phyloP scores from a whole-genome alignment of 2,329 filamentous ascomycete genomes.

The Herpotrichia juniperi region DNA sequence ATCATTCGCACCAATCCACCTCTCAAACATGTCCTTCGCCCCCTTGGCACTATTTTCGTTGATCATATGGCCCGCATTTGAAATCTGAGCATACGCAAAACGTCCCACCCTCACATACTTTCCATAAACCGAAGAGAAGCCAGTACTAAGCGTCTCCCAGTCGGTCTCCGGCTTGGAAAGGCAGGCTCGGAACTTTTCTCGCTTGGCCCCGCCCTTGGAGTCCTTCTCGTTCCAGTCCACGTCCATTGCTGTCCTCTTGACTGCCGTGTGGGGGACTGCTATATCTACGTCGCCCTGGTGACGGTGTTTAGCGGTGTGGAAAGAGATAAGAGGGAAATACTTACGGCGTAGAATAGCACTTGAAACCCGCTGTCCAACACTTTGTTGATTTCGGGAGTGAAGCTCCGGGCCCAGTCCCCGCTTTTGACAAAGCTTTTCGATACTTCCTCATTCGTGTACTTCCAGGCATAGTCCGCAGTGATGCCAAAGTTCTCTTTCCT shows the following conservation, averaged over 20 bases:
- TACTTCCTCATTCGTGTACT: background rate
- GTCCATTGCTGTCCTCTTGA: background rate
- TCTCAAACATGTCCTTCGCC: too few species aligned
- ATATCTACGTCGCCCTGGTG: conserved; percentile 2
- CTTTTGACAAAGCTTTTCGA: background rate
- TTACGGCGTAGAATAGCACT: background rate
- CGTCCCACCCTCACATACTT: too few species aligned
- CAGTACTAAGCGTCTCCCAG: too few species aligned
- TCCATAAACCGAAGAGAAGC: too few species aligned
- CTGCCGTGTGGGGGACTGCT: background rate
- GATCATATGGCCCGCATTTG: too few species aligned
- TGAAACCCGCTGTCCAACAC: background rate
- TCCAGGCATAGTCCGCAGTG: background rate
- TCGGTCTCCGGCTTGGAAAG: too few species aligned
- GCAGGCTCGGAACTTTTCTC: too few species aligned
- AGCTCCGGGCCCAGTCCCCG: background rate
- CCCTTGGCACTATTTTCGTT: too few species aligned
- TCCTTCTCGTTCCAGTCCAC: background rate
- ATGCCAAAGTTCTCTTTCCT: background rate
- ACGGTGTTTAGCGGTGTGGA: background rate
- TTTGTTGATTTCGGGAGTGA: background rate
- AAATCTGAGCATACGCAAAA: too few species aligned
- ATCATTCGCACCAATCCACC: too few species aligned
- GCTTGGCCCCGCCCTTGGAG: too few species aligned
- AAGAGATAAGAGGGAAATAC: background rate